A percentile compares a stretch with the other conserved stretches of the same genome.
Conservation (phyloP, 2,329 filamentous ascomycete species). For the Fusarium sp. region DNA sequence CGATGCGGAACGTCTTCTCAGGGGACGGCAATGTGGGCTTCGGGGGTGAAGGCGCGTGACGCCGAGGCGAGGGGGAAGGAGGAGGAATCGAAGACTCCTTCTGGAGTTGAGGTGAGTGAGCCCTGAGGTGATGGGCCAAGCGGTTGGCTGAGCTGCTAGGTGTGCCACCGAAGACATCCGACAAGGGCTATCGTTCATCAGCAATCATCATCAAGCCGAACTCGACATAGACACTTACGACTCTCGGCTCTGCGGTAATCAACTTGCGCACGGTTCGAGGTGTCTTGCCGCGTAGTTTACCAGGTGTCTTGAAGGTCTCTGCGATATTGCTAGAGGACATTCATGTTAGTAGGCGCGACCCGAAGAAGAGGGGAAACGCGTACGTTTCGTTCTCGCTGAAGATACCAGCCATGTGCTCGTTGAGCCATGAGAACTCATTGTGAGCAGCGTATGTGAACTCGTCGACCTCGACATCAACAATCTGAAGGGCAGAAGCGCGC, state of each 20-base stretch:
- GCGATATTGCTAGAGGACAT: constrained; percentile 73
- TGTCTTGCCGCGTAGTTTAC: constrained; percentile 82
- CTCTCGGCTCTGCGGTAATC: constrained; percentile 64
- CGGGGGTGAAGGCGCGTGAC: constrained; percentile 47
- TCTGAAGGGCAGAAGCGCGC: constrained; percentile 76
- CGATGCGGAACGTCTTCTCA: constrained; percentile 6
- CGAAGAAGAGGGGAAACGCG: constrained; percentile 27
- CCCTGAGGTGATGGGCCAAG: constrained; percentile 58
- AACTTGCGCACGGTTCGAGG: constrained; percentile 73
- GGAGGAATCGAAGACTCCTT: constrained; percentile 50
- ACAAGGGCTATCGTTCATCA: constrained; percentile 61
- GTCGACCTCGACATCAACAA: constrained; percentile 82
- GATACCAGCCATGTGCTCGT: constrained; percentile 97
- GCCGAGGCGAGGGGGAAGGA: constrained; percentile 47
- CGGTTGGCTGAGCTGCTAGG: constrained; percentile 63
- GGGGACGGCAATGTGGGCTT: constrained; percentile 36
- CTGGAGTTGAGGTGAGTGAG: constrained; percentile 65
- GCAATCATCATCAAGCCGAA: constrained; percentile 2
- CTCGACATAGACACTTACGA: constrained; percentile 59
- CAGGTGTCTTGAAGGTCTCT: constrained; percentile 95
- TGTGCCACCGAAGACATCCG: constrained; percentile 65
- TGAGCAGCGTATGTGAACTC: constrained; percentile 92
- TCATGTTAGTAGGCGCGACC: constrained; percentile 20
- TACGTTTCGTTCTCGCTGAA: constrained; percentile 89
- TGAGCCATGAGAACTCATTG: constrained; percentile 97